Percentiles rank a stretch among this genome's conserved stretches.
These are phyloP conservation scores for Monarda citriodora DNA, from an alignment of 305 asterid genomes.

Conservation along the genomic window DNA sequence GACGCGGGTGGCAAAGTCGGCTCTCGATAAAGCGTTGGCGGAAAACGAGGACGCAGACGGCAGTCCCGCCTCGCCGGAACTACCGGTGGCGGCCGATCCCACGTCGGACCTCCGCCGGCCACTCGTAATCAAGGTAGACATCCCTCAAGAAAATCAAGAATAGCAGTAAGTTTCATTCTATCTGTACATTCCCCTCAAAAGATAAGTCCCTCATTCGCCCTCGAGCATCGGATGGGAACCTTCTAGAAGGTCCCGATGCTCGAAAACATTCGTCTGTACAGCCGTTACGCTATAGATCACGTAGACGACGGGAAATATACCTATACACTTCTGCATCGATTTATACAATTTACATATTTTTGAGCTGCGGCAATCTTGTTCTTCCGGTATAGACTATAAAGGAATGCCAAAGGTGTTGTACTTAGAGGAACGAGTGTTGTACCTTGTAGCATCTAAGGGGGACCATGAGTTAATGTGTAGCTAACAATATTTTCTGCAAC, in stretches of 20 bases:
- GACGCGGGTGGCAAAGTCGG: conserved; percentile 78
- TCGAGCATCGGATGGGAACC: too few species aligned
- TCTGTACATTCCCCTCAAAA: conserved; percentile 29
- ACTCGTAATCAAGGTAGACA: conserved; percentile 39
- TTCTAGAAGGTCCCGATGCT: conserved; percentile 16
- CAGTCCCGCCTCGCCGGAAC: conserved; percentile 21
- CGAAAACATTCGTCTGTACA: conserved; percentile 27
- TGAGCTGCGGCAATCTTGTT: too few species aligned
- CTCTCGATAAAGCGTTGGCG: conserved; percentile 83
- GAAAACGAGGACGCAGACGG: conserved; percentile 57
- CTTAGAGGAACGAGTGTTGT: conserved; percentile 2
- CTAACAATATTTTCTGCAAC: conserved; percentile 12
- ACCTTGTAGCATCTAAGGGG: not conserved
- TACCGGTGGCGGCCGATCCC: conserved; percentile 32
- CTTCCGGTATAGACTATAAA: not conserved
- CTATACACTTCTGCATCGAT: not conserved
- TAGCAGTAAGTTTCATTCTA: conserved; percentile 1
- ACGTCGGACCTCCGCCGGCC: conserved; percentile 37
- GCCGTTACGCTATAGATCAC: conserved; percentile 13
- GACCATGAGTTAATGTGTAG: conserved; percentile 22
- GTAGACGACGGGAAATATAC: not conserved
- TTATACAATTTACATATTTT: not conserved
- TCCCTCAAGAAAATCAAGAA: conserved; percentile 31
- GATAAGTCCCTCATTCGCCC: conserved; percentile 1
- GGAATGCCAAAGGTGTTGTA: not conserved